A percentile compares a stretch with the other conserved stretches of the same genome.
Evolutionary conservation across 768 basidiomycete species (phyloP).

Genomic region (Lentinula guzmanii): DNA sequence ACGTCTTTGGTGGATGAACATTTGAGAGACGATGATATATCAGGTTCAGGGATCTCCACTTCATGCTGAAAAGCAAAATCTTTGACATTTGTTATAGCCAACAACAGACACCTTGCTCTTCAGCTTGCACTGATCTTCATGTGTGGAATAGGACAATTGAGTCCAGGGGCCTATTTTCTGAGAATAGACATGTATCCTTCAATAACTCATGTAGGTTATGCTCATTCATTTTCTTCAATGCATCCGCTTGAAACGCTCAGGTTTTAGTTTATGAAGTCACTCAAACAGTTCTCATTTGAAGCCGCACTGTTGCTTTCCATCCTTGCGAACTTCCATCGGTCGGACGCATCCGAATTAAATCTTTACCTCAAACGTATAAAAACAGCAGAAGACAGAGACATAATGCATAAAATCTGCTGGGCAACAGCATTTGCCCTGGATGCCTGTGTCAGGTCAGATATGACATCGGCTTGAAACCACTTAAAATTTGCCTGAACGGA

Average conservation of each 20-base stretch:
- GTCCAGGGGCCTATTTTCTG: slow-evolving; percentile 68
- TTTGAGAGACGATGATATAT: slow-evolving; percentile 36
- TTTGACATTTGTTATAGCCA: slow-evolving; percentile 23
- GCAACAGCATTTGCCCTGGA: slow-evolving; percentile 47
- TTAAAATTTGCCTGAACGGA: too few species aligned
- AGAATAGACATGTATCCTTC: slow-evolving; percentile 56
- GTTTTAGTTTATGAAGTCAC: slow-evolving; percentile 47
- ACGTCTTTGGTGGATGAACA: slow-evolving; percentile 23
- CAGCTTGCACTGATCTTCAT: slow-evolving; percentile 54
- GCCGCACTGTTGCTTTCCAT: slow-evolving; percentile 54
- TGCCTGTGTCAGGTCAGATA: slow-evolving; percentile 39
- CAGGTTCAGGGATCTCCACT: slow-evolving; percentile 25
- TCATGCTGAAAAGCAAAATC: too few species aligned
- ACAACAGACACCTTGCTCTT: slow-evolving; percentile 45
- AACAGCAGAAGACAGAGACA: slow-evolving; percentile 37
- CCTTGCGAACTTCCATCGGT: slow-evolving; percentile 68
- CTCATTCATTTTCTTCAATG: neutral
- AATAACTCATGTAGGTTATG: slow-evolving; percentile 36
- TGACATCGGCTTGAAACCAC: too few species aligned
- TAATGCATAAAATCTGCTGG: slow-evolving; percentile 57
- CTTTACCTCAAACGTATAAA: slow-evolving; percentile 53
- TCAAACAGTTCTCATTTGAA: slow-evolving; percentile 52
- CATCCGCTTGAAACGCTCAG: neutral
- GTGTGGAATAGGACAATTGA: slow-evolving; percentile 55
- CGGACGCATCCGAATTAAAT: slow-evolving; percentile 65